A percentile compares a stretch with the other conserved stretches of the same genome.
phyloP scores from a whole-genome alignment of 2,329 filamentous ascomycete genomes.

The Scedosporium boydii region DNA sequence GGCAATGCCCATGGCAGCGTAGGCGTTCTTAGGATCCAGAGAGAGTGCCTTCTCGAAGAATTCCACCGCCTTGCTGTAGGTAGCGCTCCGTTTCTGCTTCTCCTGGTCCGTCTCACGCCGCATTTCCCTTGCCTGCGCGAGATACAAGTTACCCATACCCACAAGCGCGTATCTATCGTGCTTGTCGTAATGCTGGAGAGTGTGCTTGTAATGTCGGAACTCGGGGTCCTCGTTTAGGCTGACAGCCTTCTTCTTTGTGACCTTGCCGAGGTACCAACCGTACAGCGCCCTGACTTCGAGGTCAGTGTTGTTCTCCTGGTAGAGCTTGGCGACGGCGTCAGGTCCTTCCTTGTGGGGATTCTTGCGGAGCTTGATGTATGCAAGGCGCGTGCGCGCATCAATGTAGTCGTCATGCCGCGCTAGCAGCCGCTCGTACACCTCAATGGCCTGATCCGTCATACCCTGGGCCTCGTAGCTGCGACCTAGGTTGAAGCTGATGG shows the following conservation, averaged over 20 bases:
- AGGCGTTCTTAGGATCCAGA: conserved; percentile 90
- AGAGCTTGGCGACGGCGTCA: conserved; percentile 75
- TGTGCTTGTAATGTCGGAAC: conserved; percentile 92
- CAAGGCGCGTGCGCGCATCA: conserved; percentile 78
- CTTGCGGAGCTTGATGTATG: conserved; percentile 78
- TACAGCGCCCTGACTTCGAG: conserved; percentile 88
- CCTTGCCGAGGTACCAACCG: conserved; percentile 87
- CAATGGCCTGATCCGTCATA: conserved; percentile 71
- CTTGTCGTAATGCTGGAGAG: conserved; percentile 87
- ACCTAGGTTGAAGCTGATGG: conserved; percentile 93
- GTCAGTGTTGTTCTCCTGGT: conserved; percentile 74
- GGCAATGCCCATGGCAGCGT: conserved; percentile 89
- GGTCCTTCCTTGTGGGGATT: conserved; percentile 79
- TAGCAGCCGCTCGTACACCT: conserved; percentile 79
- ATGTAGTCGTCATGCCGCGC: conserved; percentile 84
- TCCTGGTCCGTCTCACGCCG: conserved; percentile 80
- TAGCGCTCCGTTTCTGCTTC: conserved; percentile 79
- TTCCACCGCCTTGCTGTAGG: conserved; percentile 86
- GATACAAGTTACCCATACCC: conserved; percentile 90
- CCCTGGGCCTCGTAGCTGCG: conserved; percentile 84
- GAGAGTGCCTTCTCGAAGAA: conserved; percentile 97
- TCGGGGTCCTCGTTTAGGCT: conserved; percentile 86
- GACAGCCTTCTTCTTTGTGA: conserved; percentile 67
- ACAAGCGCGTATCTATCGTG: conserved; percentile 95
- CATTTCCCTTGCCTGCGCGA: conserved; percentile 87